Conservation (phyloP, 192 early-diverging fungal species). For the Cetraspora pellucida region DNA sequence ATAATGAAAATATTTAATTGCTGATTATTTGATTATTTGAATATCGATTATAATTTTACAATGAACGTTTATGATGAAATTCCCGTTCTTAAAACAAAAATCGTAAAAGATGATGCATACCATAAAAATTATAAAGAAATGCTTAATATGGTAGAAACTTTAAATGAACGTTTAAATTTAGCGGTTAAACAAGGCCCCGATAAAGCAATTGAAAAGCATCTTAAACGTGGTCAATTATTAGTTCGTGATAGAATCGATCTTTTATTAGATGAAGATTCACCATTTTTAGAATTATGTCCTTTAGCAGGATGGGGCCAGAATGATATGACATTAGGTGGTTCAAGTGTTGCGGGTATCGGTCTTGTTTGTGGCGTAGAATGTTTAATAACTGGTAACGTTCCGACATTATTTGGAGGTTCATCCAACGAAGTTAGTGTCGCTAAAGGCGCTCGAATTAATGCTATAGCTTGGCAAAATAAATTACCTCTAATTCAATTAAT, state of each 20-base stretch:
- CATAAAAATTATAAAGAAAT: conserved; percentile 56
- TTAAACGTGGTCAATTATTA: conserved; percentile 62
- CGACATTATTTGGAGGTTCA: conserved; percentile 64
- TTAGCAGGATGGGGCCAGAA: conserved; percentile 65
- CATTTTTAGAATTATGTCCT: conserved; percentile 63
- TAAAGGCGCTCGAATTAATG: conserved; percentile 56
- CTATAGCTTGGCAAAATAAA: conserved; percentile 60
- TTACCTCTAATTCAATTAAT: conserved; percentile 60
- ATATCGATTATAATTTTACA: no score
- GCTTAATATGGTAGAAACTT: conserved; percentile 49
- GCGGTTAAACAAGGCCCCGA: conserved; percentile 54
- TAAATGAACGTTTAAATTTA: conserved; percentile 55
- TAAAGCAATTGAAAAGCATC: conserved; percentile 52
- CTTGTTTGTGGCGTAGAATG: conserved; percentile 61
- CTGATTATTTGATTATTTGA: no score
- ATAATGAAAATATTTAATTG: no score
- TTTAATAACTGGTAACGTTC: conserved; percentile 60
- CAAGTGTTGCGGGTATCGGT: conserved; percentile 65
- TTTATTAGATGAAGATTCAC: conserved; percentile 64
- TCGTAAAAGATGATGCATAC: neutral
- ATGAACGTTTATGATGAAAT: neutral
- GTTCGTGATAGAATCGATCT: conserved; percentile 63
- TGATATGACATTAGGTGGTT: conserved; percentile 68
- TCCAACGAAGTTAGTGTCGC: conserved; percentile 60
- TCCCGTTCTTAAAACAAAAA: conserved; percentile 10